Evolutionary conservation across 2,329 filamentous ascomycete species (phyloP).

Genomic region (Ophiocordyceps camponoti-floridani): DNA sequence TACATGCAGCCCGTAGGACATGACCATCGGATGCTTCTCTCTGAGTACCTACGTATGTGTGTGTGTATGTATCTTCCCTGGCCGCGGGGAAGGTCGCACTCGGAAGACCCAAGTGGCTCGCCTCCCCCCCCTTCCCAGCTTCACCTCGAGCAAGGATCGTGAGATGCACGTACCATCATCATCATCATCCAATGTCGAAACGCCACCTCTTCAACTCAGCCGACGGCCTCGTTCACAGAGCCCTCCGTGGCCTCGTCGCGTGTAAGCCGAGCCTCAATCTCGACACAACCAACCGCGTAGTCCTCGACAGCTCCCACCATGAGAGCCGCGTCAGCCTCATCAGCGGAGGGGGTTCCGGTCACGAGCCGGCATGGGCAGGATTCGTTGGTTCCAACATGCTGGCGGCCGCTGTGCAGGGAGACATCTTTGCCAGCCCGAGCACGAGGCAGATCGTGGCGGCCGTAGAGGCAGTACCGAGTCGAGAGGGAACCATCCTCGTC

Average conservation of each 20-base stretch:
- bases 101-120: neutral
- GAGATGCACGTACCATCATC: no score
- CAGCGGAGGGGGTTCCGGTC: conserved; percentile 37
- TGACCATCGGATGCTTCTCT: no score
- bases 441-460: conserved; percentile 44
- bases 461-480: conserved; percentile 34
- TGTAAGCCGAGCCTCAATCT: conserved; percentile 32
- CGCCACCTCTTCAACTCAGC: conserved; percentile 33
- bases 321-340: conserved; percentile 29
- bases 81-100: neutral
- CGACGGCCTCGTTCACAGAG: conserved; percentile 34
- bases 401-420: conserved; percentile 40
- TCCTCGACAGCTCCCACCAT: conserved; percentile 27
- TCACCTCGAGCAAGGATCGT: no score
- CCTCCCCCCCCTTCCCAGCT: no score
- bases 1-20: no score
- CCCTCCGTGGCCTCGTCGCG: conserved; percentile 30
- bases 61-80: no score
- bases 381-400: conserved; percentile 45
- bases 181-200: conserved; percentile 24
- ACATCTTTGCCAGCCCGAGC: conserved; percentile 46
- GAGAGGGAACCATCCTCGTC: conserved; percentile 38
- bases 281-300: conserved; percentile 31
- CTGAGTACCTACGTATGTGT: no score
- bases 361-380: conserved; percentile 45